Conservation (phyloP, 75 land plant species). For the Selaginella moellendorffii region DNA sequence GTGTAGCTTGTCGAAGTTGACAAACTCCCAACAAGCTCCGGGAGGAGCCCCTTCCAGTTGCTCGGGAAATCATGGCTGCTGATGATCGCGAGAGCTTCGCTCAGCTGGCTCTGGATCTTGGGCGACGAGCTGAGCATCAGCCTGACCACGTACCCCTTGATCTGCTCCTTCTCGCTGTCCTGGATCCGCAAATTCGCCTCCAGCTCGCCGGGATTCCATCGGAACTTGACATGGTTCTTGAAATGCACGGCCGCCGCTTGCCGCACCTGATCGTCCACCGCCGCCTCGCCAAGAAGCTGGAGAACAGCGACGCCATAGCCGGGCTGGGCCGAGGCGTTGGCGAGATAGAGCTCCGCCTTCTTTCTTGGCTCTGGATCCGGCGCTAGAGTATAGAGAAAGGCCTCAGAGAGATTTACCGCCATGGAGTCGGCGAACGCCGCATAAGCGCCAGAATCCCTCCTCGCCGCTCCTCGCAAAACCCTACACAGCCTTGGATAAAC, state of each 20-base stretch:
- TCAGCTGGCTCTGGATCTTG: slow-evolving; percentile 54
- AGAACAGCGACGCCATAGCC: slow-evolving; percentile 63
- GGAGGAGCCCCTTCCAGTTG: slow-evolving; percentile 61
- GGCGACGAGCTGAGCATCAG: slow-evolving; percentile 62
- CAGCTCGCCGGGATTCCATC: slow-evolving; percentile 42
- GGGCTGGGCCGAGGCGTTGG: slow-evolving; percentile 50
- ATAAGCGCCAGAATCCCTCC: no score
- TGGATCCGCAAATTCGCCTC: slow-evolving; percentile 13
- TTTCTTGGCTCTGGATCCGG: slow-evolving; percentile 64
- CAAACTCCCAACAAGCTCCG: slow-evolving; percentile 66
- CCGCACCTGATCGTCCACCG: slow-evolving; percentile 61
- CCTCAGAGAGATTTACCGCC: slow-evolving; percentile 53
- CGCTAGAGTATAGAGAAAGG: slow-evolving; percentile 71
- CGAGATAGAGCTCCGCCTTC: slow-evolving; percentile 48
- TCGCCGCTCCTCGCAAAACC: no score
- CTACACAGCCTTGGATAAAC: no score
- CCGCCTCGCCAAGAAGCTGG: slow-evolving; percentile 52
- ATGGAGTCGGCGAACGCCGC: no score
- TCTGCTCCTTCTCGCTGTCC: slow-evolving; percentile 56
- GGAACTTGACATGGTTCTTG: slow-evolving; percentile 68
- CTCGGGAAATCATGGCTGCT: slow-evolving; percentile 79
- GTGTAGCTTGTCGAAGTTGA: slow-evolving; percentile 32
- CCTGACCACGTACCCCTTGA: slow-evolving; percentile 44
- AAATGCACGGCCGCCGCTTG: slow-evolving; percentile 88
- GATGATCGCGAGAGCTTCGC: slow-evolving; percentile 68